A percentile compares a stretch with the other conserved stretches of the same genome.
phyloP scores from a whole-genome alignment of 2,329 filamentous ascomycete species.

The Aureobasidium zeae region DNA sequence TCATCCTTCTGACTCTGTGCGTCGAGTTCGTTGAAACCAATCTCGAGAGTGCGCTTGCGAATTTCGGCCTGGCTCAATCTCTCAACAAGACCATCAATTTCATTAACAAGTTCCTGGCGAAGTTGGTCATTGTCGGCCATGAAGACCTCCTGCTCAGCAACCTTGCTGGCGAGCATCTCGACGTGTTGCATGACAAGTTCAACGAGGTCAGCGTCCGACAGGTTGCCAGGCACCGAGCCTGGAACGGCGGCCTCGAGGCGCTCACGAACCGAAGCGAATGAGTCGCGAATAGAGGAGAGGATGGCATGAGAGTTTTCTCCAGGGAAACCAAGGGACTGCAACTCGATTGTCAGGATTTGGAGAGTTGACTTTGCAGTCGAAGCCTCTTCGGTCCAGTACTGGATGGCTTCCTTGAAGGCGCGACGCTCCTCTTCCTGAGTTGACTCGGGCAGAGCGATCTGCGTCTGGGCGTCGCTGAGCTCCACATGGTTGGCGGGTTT shows the following conservation, averaged over 20 bases:
- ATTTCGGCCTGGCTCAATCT: slow-evolving; percentile 30
- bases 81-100: slow-evolving; percentile 29
- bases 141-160: slow-evolving; percentile 23
- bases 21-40: slow-evolving; percentile 30
- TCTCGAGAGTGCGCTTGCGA: slow-evolving; percentile 30
- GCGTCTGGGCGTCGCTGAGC: slow-evolving; percentile 14
- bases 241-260: slow-evolving; percentile 35
- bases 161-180: slow-evolving; percentile 18
- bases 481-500: slow-evolving; percentile 3
- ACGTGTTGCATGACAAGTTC: slow-evolving; percentile 34
- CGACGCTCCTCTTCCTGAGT: slow-evolving; percentile 25
- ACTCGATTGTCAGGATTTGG: slow-evolving; percentile 35
- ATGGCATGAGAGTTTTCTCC: slow-evolving; percentile 28
- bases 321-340: slow-evolving; percentile 35
- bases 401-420: slow-evolving; percentile 33
- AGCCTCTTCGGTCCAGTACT: slow-evolving; percentile 30
- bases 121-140: slow-evolving; percentile 29
- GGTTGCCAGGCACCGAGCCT: slow-evolving; percentile 27
- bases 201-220: slow-evolving; percentile 34
- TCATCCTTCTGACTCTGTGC: slow-evolving; percentile 31
- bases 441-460: slow-evolving; percentile 18
- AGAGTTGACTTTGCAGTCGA: slow-evolving; percentile 34
- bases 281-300: slow-evolving; percentile 33
- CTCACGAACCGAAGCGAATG: slow-evolving; percentile 34
- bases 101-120: slow-evolving; percentile 30